phyloP scores from a whole-genome alignment of 768 basidiomycete species.

The Kwoniella newhampshirensis region DNA sequence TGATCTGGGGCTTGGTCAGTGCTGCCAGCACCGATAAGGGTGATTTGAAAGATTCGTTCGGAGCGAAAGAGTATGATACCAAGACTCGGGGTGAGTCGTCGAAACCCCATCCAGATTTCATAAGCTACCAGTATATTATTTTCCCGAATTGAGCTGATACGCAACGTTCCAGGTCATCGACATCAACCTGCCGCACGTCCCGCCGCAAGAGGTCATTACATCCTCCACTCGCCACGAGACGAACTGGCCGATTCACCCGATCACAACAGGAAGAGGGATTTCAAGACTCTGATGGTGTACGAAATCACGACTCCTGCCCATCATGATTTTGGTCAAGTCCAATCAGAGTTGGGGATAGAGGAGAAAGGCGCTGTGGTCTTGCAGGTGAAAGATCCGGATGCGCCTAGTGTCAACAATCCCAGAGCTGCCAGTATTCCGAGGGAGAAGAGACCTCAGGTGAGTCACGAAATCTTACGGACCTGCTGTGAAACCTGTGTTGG shows the following conservation, averaged over 20 bases:
- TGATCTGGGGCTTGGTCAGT: slow-evolving; percentile 46
- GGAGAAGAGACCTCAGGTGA: slow-evolving; percentile 40
- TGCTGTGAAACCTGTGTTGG: too few relatives aligned
- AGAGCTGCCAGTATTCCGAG: slow-evolving; percentile 41
- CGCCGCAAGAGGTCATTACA: slow-evolving; percentile 47
- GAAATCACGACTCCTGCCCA: slow-evolving; percentile 42
- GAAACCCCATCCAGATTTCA: background rate
- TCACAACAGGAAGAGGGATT: slow-evolving; percentile 42
- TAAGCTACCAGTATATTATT: background rate
- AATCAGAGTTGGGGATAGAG: slow-evolving; percentile 40
- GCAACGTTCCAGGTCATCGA: slow-evolving; percentile 29
- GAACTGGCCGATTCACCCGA: slow-evolving; percentile 38
- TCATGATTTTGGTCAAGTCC: slow-evolving; percentile 46
- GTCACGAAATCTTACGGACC: slow-evolving; percentile 1
- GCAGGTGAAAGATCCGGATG: slow-evolving; percentile 46
- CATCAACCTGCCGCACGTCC: slow-evolving; percentile 46
- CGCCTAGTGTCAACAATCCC: slow-evolving; percentile 28
- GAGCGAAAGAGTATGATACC: slow-evolving; percentile 43
- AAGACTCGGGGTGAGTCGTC: slow-evolving; percentile 43
- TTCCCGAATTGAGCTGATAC: background rate
- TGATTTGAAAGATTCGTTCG: slow-evolving; percentile 38
- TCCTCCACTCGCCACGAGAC: slow-evolving; percentile 49
- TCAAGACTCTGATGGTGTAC: slow-evolving; percentile 40
- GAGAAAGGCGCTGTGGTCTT: slow-evolving; percentile 37
- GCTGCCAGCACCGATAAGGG: slow-evolving; percentile 25